These are phyloP conservation scores for Monosporascus cannonballus DNA, from an alignment of 2,329 filamentous ascomycete species.

Conservation along the genomic window DNA sequence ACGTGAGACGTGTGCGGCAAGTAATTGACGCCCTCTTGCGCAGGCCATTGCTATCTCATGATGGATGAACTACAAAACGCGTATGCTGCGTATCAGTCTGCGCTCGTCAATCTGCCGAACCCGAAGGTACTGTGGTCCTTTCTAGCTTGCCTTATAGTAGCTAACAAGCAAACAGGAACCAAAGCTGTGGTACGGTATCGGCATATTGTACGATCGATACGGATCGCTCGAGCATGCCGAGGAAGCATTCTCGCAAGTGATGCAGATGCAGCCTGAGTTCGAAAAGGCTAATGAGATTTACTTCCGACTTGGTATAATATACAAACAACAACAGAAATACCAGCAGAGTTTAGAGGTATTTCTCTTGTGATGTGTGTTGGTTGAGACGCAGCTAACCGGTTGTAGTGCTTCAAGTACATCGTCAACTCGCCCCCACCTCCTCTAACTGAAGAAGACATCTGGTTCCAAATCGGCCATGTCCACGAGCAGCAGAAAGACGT, in stretches of 20 bases:
- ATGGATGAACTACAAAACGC: constrained; percentile 97
- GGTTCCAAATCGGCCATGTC: constrained; percentile 99
- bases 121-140: constrained; percentile 63
- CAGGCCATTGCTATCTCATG: constrained; percentile 98
- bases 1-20: not conserved
- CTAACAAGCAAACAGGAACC: constrained; percentile 59
- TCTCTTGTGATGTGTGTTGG: constrained; percentile 6
- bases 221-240: constrained; percentile 95
- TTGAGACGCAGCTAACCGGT: constrained; percentile 18
- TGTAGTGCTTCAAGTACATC: constrained; percentile 95
- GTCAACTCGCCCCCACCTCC: constrained; percentile 87
- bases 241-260: constrained; percentile 96
- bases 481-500: constrained; percentile 99
- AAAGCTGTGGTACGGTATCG: constrained; percentile 98
- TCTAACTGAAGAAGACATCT: constrained; percentile 94
- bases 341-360: constrained; percentile 81
- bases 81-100: constrained; percentile 94
- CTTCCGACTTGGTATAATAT: constrained; percentile 97
- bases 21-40: constrained; percentile 16
- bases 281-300: constrained; percentile 99
- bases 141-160: constrained; percentile 1
- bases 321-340: constrained; percentile 97
- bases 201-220: constrained; percentile 94
- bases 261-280: constrained; percentile 96
- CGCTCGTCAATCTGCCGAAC: constrained; percentile 84